Base-by-base conservation (phyloP, 2,329 filamentous ascomycete genomes). In the Pezicula rhizophila region DNA sequence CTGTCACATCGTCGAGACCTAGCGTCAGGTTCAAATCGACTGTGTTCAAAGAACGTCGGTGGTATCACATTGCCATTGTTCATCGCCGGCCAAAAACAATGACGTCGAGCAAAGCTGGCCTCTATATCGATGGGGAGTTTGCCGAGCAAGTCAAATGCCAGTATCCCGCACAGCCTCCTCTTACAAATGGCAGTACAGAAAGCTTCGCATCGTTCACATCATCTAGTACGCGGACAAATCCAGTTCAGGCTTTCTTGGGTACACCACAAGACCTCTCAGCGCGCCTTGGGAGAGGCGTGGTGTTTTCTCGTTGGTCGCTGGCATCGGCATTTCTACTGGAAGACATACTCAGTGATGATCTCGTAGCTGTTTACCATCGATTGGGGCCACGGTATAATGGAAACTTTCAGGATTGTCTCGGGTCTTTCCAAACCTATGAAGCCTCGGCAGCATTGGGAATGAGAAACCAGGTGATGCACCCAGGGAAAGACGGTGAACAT, bases 321-420 rank as follows among this genome's bases (percentile, higher is more conserved):
- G 91, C 90, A 23, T 91, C 88, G 43, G 90, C 90, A 1, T 88
- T 96, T 65, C 72, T 99, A 5, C 90, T 96, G 53, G 86, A 92
- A 50, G 89, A 96, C 51, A 80, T 84, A 0, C 73, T 96, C 33
- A 96, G 89, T 51, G 92, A 97, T 62, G 93, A 99, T 66, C 79
- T 95, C 52, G 76, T 99, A 48, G 85, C 92, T 11, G 93, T 99
- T 0, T 89, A 96, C 60, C 89, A 86, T 64, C 87, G 91, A 44
- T 82, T 99, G 15, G 92, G 93, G 0, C 87, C 90, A 20, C 82
- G 89, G 42, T 99, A 99, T 59, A 85, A 89, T 62, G 93, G 93
- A 14, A 99, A 99, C 64, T 96, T 95, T 59, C 93, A 99, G 68
- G 93, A 99, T 63, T 93, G 89, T 58, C 77, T 99, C 12, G 93